Percentiles rank a stretch among this genome's conserved stretches.
phyloP scores from a whole-genome alignment of 2,329 filamentous ascomycete species.

The Calonectria fujianensis region DNA sequence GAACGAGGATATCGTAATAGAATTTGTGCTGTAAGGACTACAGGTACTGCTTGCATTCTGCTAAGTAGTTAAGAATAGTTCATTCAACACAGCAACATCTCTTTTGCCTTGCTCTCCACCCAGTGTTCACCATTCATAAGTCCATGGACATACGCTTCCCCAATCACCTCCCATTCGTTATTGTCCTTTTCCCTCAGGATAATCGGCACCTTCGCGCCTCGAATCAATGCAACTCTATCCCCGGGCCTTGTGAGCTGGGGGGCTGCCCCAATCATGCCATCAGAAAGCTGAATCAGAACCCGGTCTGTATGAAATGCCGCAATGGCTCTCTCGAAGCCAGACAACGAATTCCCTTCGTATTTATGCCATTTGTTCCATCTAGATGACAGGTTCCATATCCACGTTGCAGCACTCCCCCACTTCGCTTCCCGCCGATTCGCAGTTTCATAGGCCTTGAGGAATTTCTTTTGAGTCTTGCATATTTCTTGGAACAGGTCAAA shows the following conservation, averaged over 20 bases:
- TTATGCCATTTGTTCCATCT: background rate
- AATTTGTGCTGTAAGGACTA: background rate
- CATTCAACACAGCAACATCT: background rate
- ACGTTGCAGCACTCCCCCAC: background rate
- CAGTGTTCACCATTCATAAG: background rate
- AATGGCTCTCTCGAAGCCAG: background rate
- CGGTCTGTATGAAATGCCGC: background rate
- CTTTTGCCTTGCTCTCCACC: background rate
- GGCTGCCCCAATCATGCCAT: background rate
- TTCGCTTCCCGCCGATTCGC: background rate
- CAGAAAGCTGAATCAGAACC: background rate
- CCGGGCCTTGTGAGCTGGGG: background rate
- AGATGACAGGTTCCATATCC: background rate
- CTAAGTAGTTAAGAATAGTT: background rate
- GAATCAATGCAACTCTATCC: background rate
- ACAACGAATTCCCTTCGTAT: background rate
- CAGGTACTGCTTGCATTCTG: background rate
- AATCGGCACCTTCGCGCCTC: background rate
- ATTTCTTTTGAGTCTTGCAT: background rate
- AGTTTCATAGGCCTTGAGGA: background rate
- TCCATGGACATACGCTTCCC: background rate
- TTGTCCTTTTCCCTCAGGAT: background rate
- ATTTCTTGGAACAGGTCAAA: background rate
- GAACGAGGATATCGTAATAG: background rate
- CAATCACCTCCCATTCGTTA: conserved; percentile 1